Evolutionary conservation across 768 basidiomycete genomes (phyloP).

Genomic region (Leucosporidium scottii): DNA sequence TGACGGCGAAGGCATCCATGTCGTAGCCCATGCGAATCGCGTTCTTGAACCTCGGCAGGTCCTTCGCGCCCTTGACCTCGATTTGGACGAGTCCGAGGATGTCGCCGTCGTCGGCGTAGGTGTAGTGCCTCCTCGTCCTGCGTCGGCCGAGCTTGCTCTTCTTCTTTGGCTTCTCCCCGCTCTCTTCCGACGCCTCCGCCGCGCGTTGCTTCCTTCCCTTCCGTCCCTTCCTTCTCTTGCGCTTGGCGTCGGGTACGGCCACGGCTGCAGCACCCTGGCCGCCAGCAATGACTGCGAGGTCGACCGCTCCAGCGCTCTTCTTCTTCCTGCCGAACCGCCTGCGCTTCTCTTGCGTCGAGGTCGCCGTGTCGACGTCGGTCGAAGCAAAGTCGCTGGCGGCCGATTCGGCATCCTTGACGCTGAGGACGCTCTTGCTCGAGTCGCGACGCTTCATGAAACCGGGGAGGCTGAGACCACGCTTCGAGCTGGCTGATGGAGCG

Average conservation of each 20-base stretch:
- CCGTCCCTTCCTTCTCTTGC: conserved; percentile 45
- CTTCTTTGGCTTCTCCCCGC: conserved; percentile 6
- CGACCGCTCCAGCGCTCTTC: conserved; percentile 4
- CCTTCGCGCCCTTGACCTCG: conserved; percentile 74
- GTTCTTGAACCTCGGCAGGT: conserved; percentile 77
- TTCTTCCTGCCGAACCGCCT: conserved; percentile 6
- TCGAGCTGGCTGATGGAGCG: not conserved
- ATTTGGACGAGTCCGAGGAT: conserved; percentile 91
- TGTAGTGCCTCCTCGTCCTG: conserved; percentile 15
- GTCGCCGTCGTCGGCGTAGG: conserved; percentile 52
- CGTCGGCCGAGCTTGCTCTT: conserved; percentile 1
- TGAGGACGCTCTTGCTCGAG: not conserved
- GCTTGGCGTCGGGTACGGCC: conserved; percentile 35
- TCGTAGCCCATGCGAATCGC: conserved; percentile 70
- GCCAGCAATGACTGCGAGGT: not conserved
- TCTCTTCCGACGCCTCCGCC: conserved; percentile 40
- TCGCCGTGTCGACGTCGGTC: conserved; percentile 9
- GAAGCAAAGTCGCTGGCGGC: conserved; percentile 34
- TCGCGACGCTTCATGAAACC: conserved; percentile 27
- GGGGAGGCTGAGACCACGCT: conserved; percentile 20
- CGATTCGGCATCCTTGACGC: conserved; percentile 34
- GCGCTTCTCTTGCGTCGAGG: conserved; percentile 13
- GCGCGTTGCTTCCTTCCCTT: conserved; percentile 45
- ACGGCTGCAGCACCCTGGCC: not conserved
- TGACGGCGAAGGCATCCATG: conserved; percentile 95